These are phyloP conservation scores for Salinomyces thailandicus DNA, from an alignment of 2,329 filamentous ascomycete species.

Conservation along the genomic window DNA sequence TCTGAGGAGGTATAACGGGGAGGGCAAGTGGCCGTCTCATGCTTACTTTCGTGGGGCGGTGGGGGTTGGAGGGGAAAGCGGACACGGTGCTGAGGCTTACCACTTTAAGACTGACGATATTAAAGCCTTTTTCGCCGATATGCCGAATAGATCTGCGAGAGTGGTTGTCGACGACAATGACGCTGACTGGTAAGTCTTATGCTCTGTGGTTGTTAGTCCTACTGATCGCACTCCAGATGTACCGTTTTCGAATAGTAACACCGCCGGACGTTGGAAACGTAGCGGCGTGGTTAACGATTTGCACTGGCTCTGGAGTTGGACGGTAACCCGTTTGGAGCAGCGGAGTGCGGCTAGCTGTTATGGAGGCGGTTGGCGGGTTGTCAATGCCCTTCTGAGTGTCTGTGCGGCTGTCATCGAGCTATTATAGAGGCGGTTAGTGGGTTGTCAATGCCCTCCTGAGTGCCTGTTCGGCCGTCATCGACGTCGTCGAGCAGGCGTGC, in stretches of 20 bases:
- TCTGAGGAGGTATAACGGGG: slow-evolving; percentile 19
- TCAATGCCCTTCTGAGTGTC: slow-evolving; percentile 11
- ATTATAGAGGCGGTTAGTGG: slow-evolving; percentile 13
- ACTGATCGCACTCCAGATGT: slow-evolving; percentile 5
- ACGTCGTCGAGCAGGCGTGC: slow-evolving; percentile 18
- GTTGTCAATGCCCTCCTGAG: slow-evolving; percentile 11
- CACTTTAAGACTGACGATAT: slow-evolving; percentile 12
- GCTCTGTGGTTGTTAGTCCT: slow-evolving; percentile 9
- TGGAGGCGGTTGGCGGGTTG: slow-evolving; percentile 8
- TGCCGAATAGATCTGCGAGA: slow-evolving; percentile 12
- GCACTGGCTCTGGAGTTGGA: slow-evolving; percentile 20
- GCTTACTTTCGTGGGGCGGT: slow-evolving; percentile 12
- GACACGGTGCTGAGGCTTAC: slow-evolving; percentile 11
- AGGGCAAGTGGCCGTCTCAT: slow-evolving; percentile 18
- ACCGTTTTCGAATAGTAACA: slow-evolving; percentile 17
- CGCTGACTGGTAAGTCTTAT: slow-evolving; percentile 11
- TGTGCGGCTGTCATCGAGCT: slow-evolving; percentile 17
- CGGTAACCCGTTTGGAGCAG: slow-evolving; percentile 19
- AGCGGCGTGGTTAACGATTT: slow-evolving; percentile 12
- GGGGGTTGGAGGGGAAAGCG: slow-evolving; percentile 12
- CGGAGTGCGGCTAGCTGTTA: slow-evolving; percentile 16
- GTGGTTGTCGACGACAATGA: slow-evolving; percentile 13
- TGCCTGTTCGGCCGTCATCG: slow-evolving; percentile 15
- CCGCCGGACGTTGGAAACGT: slow-evolving; percentile 19
- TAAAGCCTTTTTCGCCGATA: slow-evolving; percentile 10